phyloP scores from a whole-genome alignment of 140 eudicot genomes.

The Anethum foeniculum region DNA sequence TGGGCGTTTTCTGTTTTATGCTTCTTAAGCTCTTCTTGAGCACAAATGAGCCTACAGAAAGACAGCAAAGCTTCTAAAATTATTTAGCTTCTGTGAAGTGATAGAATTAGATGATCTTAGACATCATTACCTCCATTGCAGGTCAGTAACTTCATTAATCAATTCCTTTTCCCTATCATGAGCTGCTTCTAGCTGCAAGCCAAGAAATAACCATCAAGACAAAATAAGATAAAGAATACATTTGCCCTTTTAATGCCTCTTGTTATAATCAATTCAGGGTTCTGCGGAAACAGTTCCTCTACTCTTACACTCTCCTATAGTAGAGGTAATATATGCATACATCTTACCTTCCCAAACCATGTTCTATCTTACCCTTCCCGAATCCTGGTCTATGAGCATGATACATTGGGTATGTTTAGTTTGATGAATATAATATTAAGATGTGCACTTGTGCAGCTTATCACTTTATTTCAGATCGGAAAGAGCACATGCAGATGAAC shows the following conservation, averaged over 20 bases:
- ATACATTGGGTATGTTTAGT: neutral
- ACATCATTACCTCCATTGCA: slow-evolving; percentile 57
- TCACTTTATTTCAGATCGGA: neutral
- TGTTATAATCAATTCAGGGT: neutral
- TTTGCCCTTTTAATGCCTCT: neutral
- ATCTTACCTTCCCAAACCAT: neutral
- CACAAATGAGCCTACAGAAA: slow-evolving; percentile 44
- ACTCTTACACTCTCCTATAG: neutral
- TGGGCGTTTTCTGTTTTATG: slow-evolving; percentile 50
- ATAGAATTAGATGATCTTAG: neutral
- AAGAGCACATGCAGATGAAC: neutral
- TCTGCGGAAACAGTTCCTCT: too few species aligned
- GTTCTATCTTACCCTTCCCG: neutral
- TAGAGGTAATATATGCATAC: neutral
- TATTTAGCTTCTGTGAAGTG: neutral
- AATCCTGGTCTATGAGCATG: neutral
- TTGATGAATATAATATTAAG: neutral
- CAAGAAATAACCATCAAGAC: neutral
- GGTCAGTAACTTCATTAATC: slow-evolving; percentile 52
- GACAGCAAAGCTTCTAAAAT: neutral
- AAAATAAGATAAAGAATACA: neutral
- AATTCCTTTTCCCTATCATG: slow-evolving; percentile 76
- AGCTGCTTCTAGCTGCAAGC: slow-evolving; percentile 55
- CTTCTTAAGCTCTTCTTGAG: slow-evolving; percentile 74
- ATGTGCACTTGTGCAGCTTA: neutral